A percentile compares a stretch with the other conserved stretches of the same genome.
These are phyloP conservation scores for Moelleriella libera DNA, from an alignment of 2,329 filamentous ascomycete genomes.

Conservation along the genomic window DNA sequence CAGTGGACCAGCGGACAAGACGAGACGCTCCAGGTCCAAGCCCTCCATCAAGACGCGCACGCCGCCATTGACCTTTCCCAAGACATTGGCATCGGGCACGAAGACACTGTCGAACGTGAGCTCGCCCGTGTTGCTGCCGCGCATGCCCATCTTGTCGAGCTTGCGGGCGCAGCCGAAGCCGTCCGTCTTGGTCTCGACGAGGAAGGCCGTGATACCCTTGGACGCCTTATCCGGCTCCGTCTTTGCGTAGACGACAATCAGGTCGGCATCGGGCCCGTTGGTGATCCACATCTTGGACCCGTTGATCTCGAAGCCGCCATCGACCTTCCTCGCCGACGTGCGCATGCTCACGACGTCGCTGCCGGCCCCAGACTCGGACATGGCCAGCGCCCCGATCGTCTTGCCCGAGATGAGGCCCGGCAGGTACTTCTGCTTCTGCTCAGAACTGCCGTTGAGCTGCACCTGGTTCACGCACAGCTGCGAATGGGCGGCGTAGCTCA, in stretches of 20 bases:
- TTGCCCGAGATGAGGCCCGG: slow-evolving; percentile 70
- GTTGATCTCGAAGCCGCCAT: slow-evolving; percentile 75
- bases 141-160: slow-evolving; percentile 96
- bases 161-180: slow-evolving; percentile 84
- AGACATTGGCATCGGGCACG: slow-evolving; percentile 66
- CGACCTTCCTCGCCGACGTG: slow-evolving; percentile 63
- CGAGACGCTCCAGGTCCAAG: slow-evolving; percentile 82
- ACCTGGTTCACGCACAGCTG: slow-evolving; percentile 96
- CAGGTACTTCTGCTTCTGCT: slow-evolving; percentile 70
- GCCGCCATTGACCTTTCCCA: slow-evolving; percentile 68
- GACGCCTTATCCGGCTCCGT: slow-evolving; percentile 66
- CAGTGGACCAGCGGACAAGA: slow-evolving; percentile 78
- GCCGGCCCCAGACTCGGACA: slow-evolving; percentile 85
- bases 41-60: slow-evolving; percentile 93
- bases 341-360: slow-evolving; percentile 96
- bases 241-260: slow-evolving; percentile 94
- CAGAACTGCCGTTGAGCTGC: slow-evolving; percentile 67
- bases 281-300: slow-evolving; percentile 99
- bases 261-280: slow-evolving; percentile 88
- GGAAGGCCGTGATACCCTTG: slow-evolving; percentile 90
- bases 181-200: slow-evolving; percentile 56
- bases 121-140: slow-evolving; percentile 91
- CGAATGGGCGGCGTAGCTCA: slow-evolving; percentile 91
- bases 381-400: slow-evolving; percentile 76
- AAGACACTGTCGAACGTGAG: slow-evolving; percentile 84